Evolutionary conservation across 371 early-diverging fungal species (phyloP).

Genomic region (Zopfochytrium polystomum): DNA sequence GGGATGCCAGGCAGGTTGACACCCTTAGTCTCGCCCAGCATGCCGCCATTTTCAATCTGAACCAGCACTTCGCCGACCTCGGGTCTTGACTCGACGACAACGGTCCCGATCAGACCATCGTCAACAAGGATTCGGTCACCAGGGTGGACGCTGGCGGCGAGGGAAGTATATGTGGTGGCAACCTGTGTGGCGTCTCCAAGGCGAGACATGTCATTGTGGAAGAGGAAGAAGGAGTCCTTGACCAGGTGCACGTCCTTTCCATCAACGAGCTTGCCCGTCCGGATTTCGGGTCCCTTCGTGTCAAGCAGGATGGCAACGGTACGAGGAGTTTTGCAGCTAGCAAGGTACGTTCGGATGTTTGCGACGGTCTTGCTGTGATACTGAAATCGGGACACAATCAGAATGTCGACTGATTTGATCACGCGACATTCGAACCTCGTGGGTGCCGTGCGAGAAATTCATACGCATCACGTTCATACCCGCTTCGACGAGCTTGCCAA

Average conservation of each 20-base stretch:
- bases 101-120: slow-evolving; percentile 49
- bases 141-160: slow-evolving; percentile 73
- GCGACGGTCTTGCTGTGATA: slow-evolving; percentile 69
- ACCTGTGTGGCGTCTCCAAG: slow-evolving; percentile 70
- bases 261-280: slow-evolving; percentile 47
- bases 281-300: slow-evolving; percentile 81
- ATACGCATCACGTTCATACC: slow-evolving; percentile 96
- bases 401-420: background rate
- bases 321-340: slow-evolving; percentile 29
- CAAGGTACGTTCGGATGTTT: slow-evolving; percentile 39
- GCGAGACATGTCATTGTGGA: slow-evolving; percentile 70
- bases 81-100: slow-evolving; percentile 57
- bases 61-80: slow-evolving; percentile 51
- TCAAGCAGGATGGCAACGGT: slow-evolving; percentile 83
- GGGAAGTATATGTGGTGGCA: slow-evolving; percentile 84
- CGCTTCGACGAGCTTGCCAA: slow-evolving; percentile 79
- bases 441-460: slow-evolving; percentile 94
- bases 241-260: slow-evolving; percentile 38
- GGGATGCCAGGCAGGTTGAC: slow-evolving; percentile 55
- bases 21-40: slow-evolving; percentile 54
- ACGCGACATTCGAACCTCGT: slow-evolving; percentile 61
- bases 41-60: slow-evolving; percentile 53
- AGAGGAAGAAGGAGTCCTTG: slow-evolving; percentile 56
- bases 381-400: slow-evolving; percentile 24
- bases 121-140: slow-evolving; percentile 78